Evolutionary conservation across 73 alveolate species (phyloP).

Genomic region (Urostyla sp.): DNA sequence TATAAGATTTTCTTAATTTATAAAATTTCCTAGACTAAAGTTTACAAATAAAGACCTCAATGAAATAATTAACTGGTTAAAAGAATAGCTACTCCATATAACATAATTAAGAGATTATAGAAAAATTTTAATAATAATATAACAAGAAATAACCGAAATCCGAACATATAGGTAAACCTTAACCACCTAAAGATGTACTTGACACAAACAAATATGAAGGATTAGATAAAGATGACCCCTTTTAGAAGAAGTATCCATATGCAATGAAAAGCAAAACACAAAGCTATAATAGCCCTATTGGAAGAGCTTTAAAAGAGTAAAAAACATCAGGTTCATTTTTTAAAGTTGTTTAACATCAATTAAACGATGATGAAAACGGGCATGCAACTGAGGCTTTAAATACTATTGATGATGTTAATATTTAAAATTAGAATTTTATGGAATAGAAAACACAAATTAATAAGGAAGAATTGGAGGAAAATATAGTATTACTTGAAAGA

Average conservation of each 20-base stretch:
- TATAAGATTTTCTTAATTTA: background rate
- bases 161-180: no score
- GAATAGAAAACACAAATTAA: background rate
- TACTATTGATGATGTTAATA: background rate
- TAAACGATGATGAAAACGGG: conserved; percentile 1
- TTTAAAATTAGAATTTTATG: background rate
- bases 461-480: background rate
- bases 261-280: background rate
- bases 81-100: no score
- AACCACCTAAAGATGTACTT: no score
- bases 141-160: no score
- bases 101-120: no score
- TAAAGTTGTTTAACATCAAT: background rate
- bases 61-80: background rate
- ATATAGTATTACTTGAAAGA: background rate
- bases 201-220: no score
- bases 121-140: no score
- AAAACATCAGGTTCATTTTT: background rate
- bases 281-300: no score
- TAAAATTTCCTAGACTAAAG: conserved; percentile 15
- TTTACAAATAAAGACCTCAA: background rate
- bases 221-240: no score
- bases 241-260: no score
- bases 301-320: background rate
- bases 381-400: background rate